Base-by-base conservation (phyloP, 1,139 yeast genomes). In the Kodamaea ohmeri region DNA sequence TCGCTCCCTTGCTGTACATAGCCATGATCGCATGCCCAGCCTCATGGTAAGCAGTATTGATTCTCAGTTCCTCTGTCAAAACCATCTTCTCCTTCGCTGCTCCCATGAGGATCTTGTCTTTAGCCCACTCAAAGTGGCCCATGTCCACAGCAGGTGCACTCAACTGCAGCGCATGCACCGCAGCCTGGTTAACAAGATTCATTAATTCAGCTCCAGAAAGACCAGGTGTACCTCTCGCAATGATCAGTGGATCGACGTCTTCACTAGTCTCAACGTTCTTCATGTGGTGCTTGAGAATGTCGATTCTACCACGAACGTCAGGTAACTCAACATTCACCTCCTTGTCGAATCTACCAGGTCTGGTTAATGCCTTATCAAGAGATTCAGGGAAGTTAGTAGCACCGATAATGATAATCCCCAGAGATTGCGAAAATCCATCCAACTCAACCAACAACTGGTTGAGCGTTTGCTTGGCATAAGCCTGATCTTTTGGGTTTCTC, bases 1-100 rank as follows among this genome's bases (percentile, higher is more conserved):
- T 89, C 7, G 98, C 97, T n/a, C 96, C 97, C 8, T 82, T 81
- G 8, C 96, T 87, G 62, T 76, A 92, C 78, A 92, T 76, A 4
- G 98, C 97, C 87, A 90, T 88, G 43, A 92, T 87, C 4, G 98
- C 98, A 65, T 92, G 99, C 2, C 99, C 99, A 7, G 98, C 99
- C 67, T 92, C 99, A 64, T 92, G 99, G 61, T 82, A 94, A 2
- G 98, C 98, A 14, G 98, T 94, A 51, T 92, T 90, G 51, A 77
- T 79, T 61, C 97, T 79, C 0, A 95, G 78, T 50, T 92, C 97
- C 60, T 92, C 97, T 18, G 98, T 90, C 65, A 92, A 78, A 36
- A 92, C 97, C 97, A 90, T 90, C 36, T 96, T 87, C 65, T 87
- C 87, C 60, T 95, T 84, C 47, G 96, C 99, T 25, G 97, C 98